Evolutionary conservation across 495 filamentous ascomycete genomes (phyloP), one percentile per base, ranked within the genome.

Genomic region (Tuber aestivum): DNA sequence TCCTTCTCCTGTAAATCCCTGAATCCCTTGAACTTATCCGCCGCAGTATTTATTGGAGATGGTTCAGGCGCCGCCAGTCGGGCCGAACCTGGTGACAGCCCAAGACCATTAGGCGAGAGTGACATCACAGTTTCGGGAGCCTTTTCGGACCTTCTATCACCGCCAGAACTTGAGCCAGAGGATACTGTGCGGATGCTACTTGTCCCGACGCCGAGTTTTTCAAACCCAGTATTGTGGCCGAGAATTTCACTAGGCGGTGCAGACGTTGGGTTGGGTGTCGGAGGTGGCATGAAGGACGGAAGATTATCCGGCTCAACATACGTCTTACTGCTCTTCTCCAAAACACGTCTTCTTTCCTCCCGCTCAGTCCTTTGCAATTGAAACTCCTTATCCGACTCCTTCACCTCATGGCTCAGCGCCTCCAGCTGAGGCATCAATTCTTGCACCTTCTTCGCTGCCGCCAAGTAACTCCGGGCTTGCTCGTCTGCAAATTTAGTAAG

Each of bases 401-500:
- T 89, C 38, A 99, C 95, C 84, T 97, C 95, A 75, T 88, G 88
- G 61, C 92, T 92, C 61, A 99, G 86, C n/a, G 95, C 96, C 76
- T 98, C 93, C 27, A 99, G 87, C 80, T 97, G 94, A 5, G 95
- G 95, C 35, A 94, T 87, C 86, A 97, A 91, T 48, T 89, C 88
- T 77, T 97, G 93, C 61, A 99, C 90, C 83, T 92, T 97, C 83
- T 94, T 92, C 21, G 94, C 91, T 10, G 94, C 91, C 16, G 88
- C 83, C 75, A 98, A 85, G 80, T 95, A 98, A 77, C 87, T 91
- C 82, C 88, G 91, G 18, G 96, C 92, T 83, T 99, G 95, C 9
- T 91, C 90, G 83, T 97, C 94, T 4, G 95, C 95, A 83, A 94
- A 99, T 83, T 92, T 95, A 32, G 95, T 98, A 61, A 99, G 86